Conservation (phyloP, 805 yeast species). For the Saitoella complicata region DNA sequence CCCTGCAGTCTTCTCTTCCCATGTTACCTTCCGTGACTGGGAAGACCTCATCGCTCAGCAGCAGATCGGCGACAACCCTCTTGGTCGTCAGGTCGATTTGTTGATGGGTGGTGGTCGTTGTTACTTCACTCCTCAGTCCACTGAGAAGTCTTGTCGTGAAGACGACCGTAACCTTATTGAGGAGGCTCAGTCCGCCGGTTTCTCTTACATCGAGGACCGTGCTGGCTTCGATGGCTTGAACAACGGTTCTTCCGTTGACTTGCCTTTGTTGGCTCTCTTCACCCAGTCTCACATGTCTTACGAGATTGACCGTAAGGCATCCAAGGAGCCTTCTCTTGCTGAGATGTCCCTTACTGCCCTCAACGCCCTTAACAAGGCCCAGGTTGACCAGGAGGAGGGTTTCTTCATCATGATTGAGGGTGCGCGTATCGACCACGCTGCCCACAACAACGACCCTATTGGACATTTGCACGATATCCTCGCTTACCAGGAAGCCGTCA, state of each 20-base stretch:
- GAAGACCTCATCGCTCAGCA: conserved; percentile 81
- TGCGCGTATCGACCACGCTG: conserved; percentile 88
- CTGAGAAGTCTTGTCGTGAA: conserved; percentile 45
- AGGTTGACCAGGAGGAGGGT: conserved; percentile 53
- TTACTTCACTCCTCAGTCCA: conserved; percentile 47
- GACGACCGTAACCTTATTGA: conserved; percentile 55
- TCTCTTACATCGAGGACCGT: conserved; percentile 23
- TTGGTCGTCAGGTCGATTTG: conserved; percentile 67
- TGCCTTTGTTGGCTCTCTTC: conserved; percentile 65
- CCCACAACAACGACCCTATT: conserved; percentile 85
- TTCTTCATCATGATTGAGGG: conserved; percentile 40
- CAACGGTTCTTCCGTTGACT: conserved; percentile 27
- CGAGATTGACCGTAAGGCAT: conserved; percentile 56
- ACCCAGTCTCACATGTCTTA: conserved; percentile 70
- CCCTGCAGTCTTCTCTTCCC: conserved; percentile 79
- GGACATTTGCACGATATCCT: conserved; percentile 85
- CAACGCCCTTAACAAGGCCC: conserved; percentile 45
- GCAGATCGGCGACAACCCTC: conserved; percentile 54
- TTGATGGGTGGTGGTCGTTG: conserved; percentile 75
- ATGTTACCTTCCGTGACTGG: conserved; percentile 56
- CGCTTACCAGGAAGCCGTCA: conserved; percentile 47
- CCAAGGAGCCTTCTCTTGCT: conserved; percentile 54
- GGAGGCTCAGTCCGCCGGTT: conserved; percentile 38
- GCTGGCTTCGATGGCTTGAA: conserved; percentile 40
- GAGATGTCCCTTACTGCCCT: conserved; percentile 68